Conservation (phyloP, 2,329 filamentous ascomycete genomes). For the Verticillium tricorpus region DNA sequence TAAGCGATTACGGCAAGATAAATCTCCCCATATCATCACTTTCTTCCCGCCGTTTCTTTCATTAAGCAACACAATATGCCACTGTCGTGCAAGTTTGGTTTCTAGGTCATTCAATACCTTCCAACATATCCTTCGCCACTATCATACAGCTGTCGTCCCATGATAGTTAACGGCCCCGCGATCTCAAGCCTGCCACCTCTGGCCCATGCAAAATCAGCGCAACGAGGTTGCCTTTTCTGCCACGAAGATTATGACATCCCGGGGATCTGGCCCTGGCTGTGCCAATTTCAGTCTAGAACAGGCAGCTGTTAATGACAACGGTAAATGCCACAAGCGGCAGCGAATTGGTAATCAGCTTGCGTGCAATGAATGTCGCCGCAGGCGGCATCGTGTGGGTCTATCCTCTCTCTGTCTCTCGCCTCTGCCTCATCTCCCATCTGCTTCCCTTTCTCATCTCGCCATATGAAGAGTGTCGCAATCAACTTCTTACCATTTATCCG, state of each 20-base stretch:
- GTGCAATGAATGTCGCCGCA: constrained; percentile 18
- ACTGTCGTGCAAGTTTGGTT: neutral
- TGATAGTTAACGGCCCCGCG: neutral
- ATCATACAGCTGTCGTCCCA: neutral
- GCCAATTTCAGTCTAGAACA: neutral
- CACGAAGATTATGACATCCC: neutral
- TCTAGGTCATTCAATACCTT: neutral
- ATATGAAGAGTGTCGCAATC: neutral
- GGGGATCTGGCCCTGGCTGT: neutral
- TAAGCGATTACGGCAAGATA: neutral
- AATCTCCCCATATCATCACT: neutral
- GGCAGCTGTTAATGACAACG: neutral
- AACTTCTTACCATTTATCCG: neutral
- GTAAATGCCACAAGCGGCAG: constrained; percentile 13
- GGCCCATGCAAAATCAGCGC: neutral
- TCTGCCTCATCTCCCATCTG: neutral
- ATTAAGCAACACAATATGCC: neutral
- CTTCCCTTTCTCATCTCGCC: neutral
- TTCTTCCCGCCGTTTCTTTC: neutral
- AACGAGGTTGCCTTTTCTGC: neutral
- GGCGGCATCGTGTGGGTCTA: constrained; percentile 16
- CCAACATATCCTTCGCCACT: neutral
- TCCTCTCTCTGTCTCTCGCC: neutral
- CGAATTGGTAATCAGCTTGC: constrained; percentile 17
- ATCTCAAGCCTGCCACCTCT: neutral